These are phyloP conservation scores for Aspergillus calidoustus DNA, from an alignment of 2,329 filamentous ascomycete genomes.

Conservation along the genomic window DNA sequence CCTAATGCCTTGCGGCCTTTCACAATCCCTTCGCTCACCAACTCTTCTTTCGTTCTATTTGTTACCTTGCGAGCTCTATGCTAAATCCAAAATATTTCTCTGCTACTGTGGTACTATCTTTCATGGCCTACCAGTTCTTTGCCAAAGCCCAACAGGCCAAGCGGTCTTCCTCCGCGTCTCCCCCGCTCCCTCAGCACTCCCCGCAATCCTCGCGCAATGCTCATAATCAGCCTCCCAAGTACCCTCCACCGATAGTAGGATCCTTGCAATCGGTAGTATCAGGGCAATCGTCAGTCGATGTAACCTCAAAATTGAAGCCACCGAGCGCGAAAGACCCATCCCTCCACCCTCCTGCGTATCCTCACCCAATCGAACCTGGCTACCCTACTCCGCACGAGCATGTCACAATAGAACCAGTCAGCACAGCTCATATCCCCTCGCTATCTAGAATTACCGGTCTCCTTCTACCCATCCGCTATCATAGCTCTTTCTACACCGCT, in stretches of 20 bases:
- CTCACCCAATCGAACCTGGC: slow-evolving; percentile 31
- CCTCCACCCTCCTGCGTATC: slow-evolving; percentile 37
- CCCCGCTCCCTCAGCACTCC: slow-evolving; percentile 26
- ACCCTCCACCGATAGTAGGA: slow-evolving; percentile 35
- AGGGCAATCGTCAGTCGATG: slow-evolving; percentile 20
- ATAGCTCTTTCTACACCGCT: slow-evolving; percentile 64
- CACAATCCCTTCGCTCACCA: slow-evolving; percentile 1
- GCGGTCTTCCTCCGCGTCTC: slow-evolving; percentile 25
- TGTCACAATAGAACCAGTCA: slow-evolving; percentile 58
- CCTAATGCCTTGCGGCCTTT: slow-evolving; percentile 14
- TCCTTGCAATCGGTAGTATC: slow-evolving; percentile 31
- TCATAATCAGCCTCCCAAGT: slow-evolving; percentile 34
- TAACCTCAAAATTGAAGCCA: slow-evolving; percentile 29
- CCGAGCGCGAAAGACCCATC: slow-evolving; percentile 30
- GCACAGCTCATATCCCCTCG: slow-evolving; percentile 57
- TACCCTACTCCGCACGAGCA: slow-evolving; percentile 50
- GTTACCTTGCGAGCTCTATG: neutral
- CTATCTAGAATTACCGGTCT: slow-evolving; percentile 63
- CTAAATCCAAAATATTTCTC: neutral
- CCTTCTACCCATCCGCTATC: slow-evolving; percentile 65
- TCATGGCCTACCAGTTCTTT: slow-evolving; percentile 46
- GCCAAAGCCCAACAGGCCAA: slow-evolving; percentile 38
- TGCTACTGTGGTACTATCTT: neutral
- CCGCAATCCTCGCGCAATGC: slow-evolving; percentile 21
- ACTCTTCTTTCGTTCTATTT: neutral